phyloP scores from a whole-genome alignment of 1,284 basidiomycete genomes.

The Marasmius sp. region DNA sequence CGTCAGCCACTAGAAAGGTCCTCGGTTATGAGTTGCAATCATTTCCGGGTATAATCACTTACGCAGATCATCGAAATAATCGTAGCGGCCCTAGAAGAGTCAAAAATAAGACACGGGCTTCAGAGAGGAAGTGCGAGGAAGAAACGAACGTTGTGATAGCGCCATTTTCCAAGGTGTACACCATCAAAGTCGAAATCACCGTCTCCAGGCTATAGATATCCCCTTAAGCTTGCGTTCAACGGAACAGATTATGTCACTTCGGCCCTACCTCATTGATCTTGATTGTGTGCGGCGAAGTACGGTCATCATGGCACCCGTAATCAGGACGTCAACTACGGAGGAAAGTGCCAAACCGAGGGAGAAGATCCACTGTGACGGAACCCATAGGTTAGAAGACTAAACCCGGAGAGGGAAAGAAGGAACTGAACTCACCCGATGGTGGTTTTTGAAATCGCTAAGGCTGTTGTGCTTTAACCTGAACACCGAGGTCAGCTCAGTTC shows the following conservation, averaged over 20 bases:
- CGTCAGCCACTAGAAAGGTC: not conserved
- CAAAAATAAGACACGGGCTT: not conserved
- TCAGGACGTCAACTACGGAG: slow-evolving; percentile 5
- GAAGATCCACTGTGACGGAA: slow-evolving; percentile 4
- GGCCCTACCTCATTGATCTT: slow-evolving; percentile 3
- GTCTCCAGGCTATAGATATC: not conserved
- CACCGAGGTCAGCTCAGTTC: not conserved
- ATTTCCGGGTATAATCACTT: not conserved
- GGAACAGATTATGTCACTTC: not conserved
- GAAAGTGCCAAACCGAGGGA: slow-evolving; percentile 7
- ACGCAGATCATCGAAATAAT: slow-evolving; percentile 6
- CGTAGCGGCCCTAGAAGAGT: not conserved
- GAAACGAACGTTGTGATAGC: slow-evolving; percentile 8
- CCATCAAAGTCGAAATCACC: slow-evolving; percentile 1
- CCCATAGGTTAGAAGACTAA: not conserved
- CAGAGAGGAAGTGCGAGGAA: too few relatives aligned
- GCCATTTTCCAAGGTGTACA: slow-evolving; percentile 8
- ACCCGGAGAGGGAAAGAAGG: not conserved
- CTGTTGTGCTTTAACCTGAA: not conserved
- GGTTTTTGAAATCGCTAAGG: not conserved
- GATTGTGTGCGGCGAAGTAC: not conserved
- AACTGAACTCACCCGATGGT: not conserved
- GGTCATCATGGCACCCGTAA: slow-evolving; percentile 6
- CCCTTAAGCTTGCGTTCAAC: not conserved
- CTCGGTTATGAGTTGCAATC: not conserved